Evolutionary conservation across 1,284 basidiomycete species (phyloP), one percentile per base, ranked within the genome.

Genomic region (Macrocybe sp.): DNA sequence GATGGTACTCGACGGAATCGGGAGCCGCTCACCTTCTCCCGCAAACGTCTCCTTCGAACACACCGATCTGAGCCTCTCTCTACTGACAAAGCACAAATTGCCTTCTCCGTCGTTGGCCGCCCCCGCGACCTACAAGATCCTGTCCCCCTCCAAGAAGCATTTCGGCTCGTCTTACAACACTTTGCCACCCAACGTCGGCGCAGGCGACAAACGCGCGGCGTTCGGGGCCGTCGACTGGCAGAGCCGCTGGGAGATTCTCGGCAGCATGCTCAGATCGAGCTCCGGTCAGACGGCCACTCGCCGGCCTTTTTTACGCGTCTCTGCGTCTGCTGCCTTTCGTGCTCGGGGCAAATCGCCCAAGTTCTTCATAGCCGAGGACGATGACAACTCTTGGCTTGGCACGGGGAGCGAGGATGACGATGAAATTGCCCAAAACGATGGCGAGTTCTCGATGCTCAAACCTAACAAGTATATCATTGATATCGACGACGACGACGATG

Each of bases 211-310:
- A 12, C 37, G 10, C 30, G 9, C 39, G 38, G 11, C 47, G 39
- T 41, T 30, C 49, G 10, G 51, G 49, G 44, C 43, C 4, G 52
- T 51, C 6, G 52, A 53, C 37, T 53, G 53, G 51, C 55, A 54
- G 38, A 51, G 50, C 14, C 56, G 56, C 31, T 58, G 56, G 56
- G 55, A 58, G 36, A 41, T 58, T 35, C 49, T 58, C 4, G 30
- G 53, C 36, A 52, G 55, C 32, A 45, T 58, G 7, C 22, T 22
- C 22, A 22, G 22, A 22, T 22, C 22, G 22, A 22, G 4, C 12
- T 41, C 29, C 5, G 3, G 29, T 31, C 29, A 30, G 40, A 41
- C n/a, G 9, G 33, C 12, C 8, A 8, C 28, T 4, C 33, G 7
- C 22, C 9, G 29, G 28, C 28, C n/a, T 11, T 8, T 8, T 41